Percentiles rank a stretch among this genome's conserved stretches.
Evolutionary conservation across 176 grass and related monocot species (phyloP).

Genomic region (Oryza meyeriana): DNA sequence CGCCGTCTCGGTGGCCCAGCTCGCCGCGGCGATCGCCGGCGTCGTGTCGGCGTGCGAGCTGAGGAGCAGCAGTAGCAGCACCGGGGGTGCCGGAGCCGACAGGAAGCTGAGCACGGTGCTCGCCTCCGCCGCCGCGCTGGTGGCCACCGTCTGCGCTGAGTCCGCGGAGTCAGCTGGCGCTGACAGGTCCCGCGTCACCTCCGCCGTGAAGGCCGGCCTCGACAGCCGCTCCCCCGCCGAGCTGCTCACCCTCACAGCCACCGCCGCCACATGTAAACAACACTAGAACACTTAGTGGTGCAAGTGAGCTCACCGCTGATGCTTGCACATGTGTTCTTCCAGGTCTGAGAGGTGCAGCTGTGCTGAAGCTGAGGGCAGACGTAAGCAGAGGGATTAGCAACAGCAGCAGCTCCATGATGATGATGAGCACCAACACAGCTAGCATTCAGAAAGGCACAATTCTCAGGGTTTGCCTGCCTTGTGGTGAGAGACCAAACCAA

Average conservation of each 20-base stretch:
- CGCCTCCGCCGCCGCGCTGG: constrained; percentile 65
- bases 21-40: constrained; percentile 65
- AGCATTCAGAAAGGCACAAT: constrained; percentile 60
- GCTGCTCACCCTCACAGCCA: constrained; percentile 62
- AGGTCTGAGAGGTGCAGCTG: constrained; percentile 73
- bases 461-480: constrained; percentile 57
- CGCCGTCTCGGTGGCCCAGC: constrained; percentile 68
- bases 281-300: neutral
- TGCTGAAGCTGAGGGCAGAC: constrained; percentile 64
- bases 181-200: constrained; percentile 47
- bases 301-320: neutral
- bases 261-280: constrained; percentile 74
- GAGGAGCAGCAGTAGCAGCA: constrained; percentile 8
- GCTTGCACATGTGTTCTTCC: neutral
- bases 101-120: constrained; percentile 48
- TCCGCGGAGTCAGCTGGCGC: constrained; percentile 61
- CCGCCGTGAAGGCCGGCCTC: constrained; percentile 53
- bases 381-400: constrained; percentile 20
- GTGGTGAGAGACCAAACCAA: constrained; percentile 50
- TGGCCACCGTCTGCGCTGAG: constrained; percentile 92
- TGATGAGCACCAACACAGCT: constrained; percentile 38
- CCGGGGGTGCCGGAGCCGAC: neutral
- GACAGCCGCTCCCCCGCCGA: constrained; percentile 54
- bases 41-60: constrained; percentile 50
- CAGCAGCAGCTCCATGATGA: constrained; percentile 30